These are phyloP conservation scores for Aspergillus versicolor DNA, from an alignment of 2,329 filamentous ascomycete species.

Conservation along the genomic window DNA sequence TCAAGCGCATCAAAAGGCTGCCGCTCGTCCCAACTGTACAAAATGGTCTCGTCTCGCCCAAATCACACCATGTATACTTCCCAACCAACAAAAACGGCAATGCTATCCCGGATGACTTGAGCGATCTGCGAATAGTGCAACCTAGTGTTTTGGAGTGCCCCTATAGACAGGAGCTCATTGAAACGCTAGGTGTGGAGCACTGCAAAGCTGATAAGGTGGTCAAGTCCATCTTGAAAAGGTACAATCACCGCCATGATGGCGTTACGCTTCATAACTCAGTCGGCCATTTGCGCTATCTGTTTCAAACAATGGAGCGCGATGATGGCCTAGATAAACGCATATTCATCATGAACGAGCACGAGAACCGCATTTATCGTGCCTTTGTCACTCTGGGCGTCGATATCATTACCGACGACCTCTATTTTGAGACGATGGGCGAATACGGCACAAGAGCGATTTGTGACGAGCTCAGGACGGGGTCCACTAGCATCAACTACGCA, in stretches of 20 bases:
- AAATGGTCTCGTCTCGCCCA: background rate
- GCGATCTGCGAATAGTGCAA: background rate
- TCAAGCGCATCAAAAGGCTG: background rate
- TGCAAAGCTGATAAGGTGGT: background rate
- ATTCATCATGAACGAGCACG: constrained; percentile 3
- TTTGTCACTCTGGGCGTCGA: background rate
- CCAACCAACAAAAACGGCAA: background rate
- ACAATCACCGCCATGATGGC: background rate
- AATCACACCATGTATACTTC: background rate
- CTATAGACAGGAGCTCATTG: background rate
- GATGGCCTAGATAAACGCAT: constrained; percentile 1
- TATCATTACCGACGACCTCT: constrained; percentile 1
- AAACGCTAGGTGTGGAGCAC: background rate
- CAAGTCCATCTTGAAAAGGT: background rate
- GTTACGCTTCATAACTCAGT: constrained; percentile 1
- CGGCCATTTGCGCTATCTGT: constrained; percentile 3
- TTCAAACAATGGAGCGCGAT: background rate
- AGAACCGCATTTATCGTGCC: background rate
- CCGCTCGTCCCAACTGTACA: background rate
- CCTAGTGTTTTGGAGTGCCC: background rate
- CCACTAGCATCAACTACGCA: background rate
- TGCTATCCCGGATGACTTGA: background rate
- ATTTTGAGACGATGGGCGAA: constrained; percentile 2
- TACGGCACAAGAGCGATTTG: background rate
- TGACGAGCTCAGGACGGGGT: background rate